These are phyloP conservation scores for Margaritispora aquatica DNA, from an alignment of 495 filamentous ascomycete species.

Conservation along the genomic window DNA sequence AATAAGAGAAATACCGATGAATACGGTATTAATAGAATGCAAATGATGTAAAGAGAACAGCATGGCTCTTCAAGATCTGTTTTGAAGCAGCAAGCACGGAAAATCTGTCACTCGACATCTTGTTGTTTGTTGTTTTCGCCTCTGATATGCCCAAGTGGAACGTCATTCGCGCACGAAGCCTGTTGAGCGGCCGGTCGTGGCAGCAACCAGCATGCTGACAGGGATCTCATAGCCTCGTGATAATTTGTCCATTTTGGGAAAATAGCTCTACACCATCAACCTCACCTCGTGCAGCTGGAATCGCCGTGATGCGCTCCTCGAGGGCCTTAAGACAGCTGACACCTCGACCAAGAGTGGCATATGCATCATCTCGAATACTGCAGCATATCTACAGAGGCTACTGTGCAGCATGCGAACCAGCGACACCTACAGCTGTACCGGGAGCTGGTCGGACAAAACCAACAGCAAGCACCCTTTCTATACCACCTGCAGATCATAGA, in stretches of 20 bases:
- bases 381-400: constrained; percentile 11
- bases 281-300: not conserved
- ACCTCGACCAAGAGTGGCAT: constrained; percentile 4
- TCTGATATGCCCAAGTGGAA: not conserved
- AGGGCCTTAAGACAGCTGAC: constrained; percentile 16
- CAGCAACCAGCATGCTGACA: no score
- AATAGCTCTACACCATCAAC: not conserved
- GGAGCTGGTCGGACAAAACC: constrained; percentile 1
- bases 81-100: not conserved
- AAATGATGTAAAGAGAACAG: not conserved
- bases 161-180: not conserved
- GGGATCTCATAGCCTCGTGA: not conserved
- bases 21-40: no score
- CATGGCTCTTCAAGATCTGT: not conserved
- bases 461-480: not conserved
- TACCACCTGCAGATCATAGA: constrained; percentile 55
- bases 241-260: constrained; percentile 1
- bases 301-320: constrained; percentile 21
- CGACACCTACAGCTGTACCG: not conserved
- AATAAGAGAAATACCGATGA: no score
- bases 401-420: constrained; percentile 9
- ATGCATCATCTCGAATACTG: not conserved
- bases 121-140: not conserved
- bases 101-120: not conserved
- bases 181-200: no score